Percentiles rank a stretch among this genome's conserved stretches.
Conservation (phyloP, 371 early-diverging fungal species). For the Mucor mucedo region DNA sequence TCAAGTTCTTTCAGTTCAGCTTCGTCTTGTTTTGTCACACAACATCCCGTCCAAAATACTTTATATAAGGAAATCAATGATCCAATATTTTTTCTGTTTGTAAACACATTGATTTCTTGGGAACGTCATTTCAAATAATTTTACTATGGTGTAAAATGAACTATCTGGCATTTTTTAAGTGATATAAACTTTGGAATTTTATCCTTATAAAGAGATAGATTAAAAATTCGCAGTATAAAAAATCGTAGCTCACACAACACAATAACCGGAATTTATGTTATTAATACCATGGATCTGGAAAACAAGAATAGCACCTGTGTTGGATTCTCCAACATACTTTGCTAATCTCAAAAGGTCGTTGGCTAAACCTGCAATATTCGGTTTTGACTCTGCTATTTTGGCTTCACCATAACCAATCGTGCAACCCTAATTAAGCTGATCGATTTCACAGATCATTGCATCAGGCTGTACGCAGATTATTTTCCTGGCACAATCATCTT, state of each 20-base stretch:
- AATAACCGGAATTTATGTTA: slow-evolving; percentile 2
- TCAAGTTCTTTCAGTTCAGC: slow-evolving; percentile 6
- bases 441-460: slow-evolving; percentile 29
- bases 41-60: slow-evolving; percentile 20
- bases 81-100: slow-evolving; percentile 19
- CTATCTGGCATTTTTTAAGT: slow-evolving; percentile 21
- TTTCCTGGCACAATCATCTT: slow-evolving; percentile 8
- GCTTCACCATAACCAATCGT: slow-evolving; percentile 5
- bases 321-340: not conserved
- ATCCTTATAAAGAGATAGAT: slow-evolving; percentile 21
- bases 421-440: slow-evolving; percentile 26
- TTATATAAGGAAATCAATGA: slow-evolving; percentile 21
- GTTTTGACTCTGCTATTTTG: slow-evolving; percentile 26
- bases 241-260: not conserved
- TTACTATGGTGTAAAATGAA: slow-evolving; percentile 13
- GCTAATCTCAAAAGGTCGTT: slow-evolving; percentile 12
- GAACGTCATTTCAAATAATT: slow-evolving; percentile 14
- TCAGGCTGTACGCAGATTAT: slow-evolving; percentile 16
- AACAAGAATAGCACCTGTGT: slow-evolving; percentile 4
- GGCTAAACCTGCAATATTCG: slow-evolving; percentile 21
- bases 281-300: slow-evolving; percentile 31
- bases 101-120: slow-evolving; percentile 21
- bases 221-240: slow-evolving; percentile 13
- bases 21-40: slow-evolving; percentile 13
- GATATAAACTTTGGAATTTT: slow-evolving; percentile 17